Conservation (phyloP, 768 basidiomycete genomes). For the Pleurotus ostreatus region DNA sequence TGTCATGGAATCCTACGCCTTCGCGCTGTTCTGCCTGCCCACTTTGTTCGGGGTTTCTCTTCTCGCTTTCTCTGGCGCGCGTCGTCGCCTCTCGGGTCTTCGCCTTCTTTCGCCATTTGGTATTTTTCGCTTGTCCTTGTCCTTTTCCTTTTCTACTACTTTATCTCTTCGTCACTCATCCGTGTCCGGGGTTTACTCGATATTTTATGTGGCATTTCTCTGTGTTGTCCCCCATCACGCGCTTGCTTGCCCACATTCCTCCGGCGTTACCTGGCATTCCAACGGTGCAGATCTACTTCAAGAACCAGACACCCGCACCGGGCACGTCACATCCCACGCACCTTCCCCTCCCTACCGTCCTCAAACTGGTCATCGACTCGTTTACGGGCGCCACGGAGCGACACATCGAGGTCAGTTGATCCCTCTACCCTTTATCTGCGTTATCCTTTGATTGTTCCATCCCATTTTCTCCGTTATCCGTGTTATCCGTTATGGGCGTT, state of each 20-base stretch:
- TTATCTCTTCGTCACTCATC: conserved; percentile 15
- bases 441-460: neutral
- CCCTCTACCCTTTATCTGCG: neutral
- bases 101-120: conserved; percentile 4
- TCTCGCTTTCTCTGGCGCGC: neutral
- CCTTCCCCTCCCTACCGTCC: conserved; percentile 74
- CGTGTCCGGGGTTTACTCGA: conserved; percentile 10
- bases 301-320: conserved; percentile 81
- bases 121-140: conserved; percentile 18
- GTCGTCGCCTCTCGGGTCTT: conserved; percentile 12
- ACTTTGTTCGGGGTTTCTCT: conserved; percentile 1
- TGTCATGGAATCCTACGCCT: too few relatives aligned
- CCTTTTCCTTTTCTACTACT: conserved; percentile 18
- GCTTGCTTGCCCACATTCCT: neutral
- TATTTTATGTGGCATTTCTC: conserved; percentile 9
- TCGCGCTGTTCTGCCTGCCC: too few relatives aligned
- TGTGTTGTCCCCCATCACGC: neutral
- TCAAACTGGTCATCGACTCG: conserved; percentile 89
- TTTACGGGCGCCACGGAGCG: conserved; percentile 98
- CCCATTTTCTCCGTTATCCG: neutral
- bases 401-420: conserved; percentile 81
- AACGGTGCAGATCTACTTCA: conserved; percentile 84
- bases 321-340: conserved; percentile 75
- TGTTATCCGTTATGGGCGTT: neutral
- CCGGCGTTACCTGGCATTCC: neutral